These are phyloP conservation scores for Penicillium oxalicum DNA, from an alignment of 2,329 filamentous ascomycete genomes.

Conservation along the genomic window DNA sequence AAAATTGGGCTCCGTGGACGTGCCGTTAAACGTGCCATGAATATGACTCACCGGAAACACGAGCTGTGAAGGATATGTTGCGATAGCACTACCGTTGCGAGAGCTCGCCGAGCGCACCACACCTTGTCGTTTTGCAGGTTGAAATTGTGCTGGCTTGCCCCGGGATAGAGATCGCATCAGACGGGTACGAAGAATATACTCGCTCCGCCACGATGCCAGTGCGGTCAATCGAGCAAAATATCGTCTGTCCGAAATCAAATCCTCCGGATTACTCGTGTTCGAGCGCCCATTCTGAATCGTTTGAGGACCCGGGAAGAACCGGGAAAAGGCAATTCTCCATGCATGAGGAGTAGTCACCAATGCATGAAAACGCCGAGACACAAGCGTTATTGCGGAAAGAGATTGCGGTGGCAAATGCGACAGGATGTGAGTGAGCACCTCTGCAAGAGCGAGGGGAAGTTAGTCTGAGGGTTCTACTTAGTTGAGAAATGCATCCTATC, in stretches of 20 bases:
- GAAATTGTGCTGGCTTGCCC: slow-evolving; percentile 63
- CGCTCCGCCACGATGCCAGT: slow-evolving; percentile 88
- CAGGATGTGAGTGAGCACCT: slow-evolving; percentile 84
- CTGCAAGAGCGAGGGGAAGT: slow-evolving; percentile 43
- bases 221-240: slow-evolving; percentile 76
- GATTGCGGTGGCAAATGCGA: slow-evolving; percentile 85
- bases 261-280: slow-evolving; percentile 46
- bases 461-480: slow-evolving; percentile 4
- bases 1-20: slow-evolving; percentile 68
- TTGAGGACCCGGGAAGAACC: slow-evolving; percentile 77
- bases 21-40: slow-evolving; percentile 66
- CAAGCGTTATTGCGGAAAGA: slow-evolving; percentile 72
- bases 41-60: slow-evolving; percentile 73
- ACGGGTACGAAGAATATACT: slow-evolving; percentile 83
- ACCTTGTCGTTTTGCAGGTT: slow-evolving; percentile 49
- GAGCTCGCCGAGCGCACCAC: slow-evolving; percentile 49
- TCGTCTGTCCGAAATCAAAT: slow-evolving; percentile 66
- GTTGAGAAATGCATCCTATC: slow-evolving; percentile 3
- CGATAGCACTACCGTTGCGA: slow-evolving; percentile 65
- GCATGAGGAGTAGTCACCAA: slow-evolving; percentile 87
- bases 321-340: slow-evolving; percentile 87
- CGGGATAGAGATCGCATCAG: slow-evolving; percentile 73
- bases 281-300: slow-evolving; percentile 42
- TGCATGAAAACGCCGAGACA: slow-evolving; percentile 79
- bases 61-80: slow-evolving; percentile 81